These are phyloP conservation scores for Cydonia oblonga DNA, from an alignment of 331 rosid genomes.

Conservation along the genomic window DNA sequence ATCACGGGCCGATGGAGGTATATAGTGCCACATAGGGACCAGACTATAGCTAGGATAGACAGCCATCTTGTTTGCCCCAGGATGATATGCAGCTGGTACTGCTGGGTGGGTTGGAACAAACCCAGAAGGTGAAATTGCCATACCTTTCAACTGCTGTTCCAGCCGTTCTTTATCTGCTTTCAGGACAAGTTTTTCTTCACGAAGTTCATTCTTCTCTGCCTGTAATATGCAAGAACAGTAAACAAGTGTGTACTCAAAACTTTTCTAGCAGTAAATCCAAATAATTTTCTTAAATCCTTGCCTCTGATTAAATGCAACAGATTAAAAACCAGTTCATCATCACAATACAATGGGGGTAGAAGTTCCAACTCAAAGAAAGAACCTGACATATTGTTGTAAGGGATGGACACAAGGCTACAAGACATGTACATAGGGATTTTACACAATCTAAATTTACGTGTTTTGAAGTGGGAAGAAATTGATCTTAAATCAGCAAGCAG, in stretches of 20 bases:
- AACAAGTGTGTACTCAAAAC: not conserved
- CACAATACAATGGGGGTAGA: no score
- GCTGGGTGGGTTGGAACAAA: constrained; percentile 60
- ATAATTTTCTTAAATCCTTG: not conserved
- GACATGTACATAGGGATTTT: not conserved
- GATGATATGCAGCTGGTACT: constrained; percentile 61
- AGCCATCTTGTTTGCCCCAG: constrained; percentile 67
- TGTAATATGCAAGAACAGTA: constrained; percentile 16
- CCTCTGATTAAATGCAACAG: not conserved
- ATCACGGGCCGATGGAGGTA: constrained; percentile 59
- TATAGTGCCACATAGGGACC: constrained; percentile 82
- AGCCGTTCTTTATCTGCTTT: constrained; percentile 70
- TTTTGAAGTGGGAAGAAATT: not conserved
- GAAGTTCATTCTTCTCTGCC: constrained; percentile 87
- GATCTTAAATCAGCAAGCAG: not conserved
- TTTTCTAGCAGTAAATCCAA: not conserved
- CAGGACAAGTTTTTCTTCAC: constrained; percentile 63
- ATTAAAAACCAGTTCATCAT: not conserved
- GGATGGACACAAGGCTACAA: not conserved
- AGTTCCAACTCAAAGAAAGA: not conserved
- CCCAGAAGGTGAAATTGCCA: constrained; percentile 48
- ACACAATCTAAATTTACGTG: not conserved
- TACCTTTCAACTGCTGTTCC: constrained; percentile 59
- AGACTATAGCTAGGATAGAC: constrained; percentile 70
- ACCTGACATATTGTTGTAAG: not conserved